Base-by-base conservation (phyloP, 495 filamentous ascomycete genomes). In the Hypoxylon subgilvum region DNA sequence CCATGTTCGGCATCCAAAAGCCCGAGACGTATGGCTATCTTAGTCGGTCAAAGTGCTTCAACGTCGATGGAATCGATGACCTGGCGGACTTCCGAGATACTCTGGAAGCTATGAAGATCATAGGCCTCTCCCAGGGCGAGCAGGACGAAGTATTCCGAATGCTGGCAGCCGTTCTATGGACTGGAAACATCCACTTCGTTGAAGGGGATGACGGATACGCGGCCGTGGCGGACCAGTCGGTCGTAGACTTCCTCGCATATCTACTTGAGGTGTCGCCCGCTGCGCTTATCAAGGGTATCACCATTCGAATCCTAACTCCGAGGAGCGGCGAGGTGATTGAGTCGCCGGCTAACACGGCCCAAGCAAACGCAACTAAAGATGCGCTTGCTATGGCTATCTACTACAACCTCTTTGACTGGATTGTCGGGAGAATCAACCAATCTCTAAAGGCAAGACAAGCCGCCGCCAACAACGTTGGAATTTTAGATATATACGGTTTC, bases 401-500 rank as follows among this genome's bases (percentile, higher is more conserved):
- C 69, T 88, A 92, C 80, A 97, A 96, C 69, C 80, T 99, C 35
- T 99, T 99, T 66, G 94, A 99, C 70, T 99, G 94, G 94, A 97
- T 99, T 59, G 91, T 97, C 23, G 84, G 87, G 55, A 88, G 95
- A 57, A 89, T 97, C 56, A 98, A 98, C 66, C 79, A 85, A 42
- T 96, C 94, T 7, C 74, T 98, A 63, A 84, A 87, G 73, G 92
- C 94, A 25, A 83, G 89, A 21, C 87, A 88, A 8, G 72, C 86
- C 0, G 75, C 90, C 6, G 76, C 86, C 9, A 91, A 96, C 69
- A 89, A 90, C 2, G 94, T 99, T 65, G 94, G 94, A 71, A 97
- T 99, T 72, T 83, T 99, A 42, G 95, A 99, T 82, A 99, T 99
- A 57, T 99, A 99, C 73, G 95, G 95, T 12, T 99, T 99, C 65